Percentiles rank a stretch among this genome's conserved stretches.
Evolutionary conservation across 129 eudicot genomes (phyloP).

Genomic region (Sambucus nigra): DNA sequence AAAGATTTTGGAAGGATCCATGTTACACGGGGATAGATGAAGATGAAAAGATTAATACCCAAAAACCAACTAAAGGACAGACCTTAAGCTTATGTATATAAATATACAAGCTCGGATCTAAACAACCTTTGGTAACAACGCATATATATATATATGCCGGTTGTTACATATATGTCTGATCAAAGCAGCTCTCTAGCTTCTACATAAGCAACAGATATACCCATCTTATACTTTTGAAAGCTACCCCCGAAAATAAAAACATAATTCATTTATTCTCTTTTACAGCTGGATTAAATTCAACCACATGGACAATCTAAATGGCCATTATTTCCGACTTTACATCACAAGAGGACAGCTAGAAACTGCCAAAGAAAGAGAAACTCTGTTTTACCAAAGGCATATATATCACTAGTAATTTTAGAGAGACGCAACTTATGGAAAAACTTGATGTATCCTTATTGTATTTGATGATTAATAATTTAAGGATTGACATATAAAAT

Average conservation of each 20-base stretch:
- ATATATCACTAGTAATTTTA: too few species aligned
- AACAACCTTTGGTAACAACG: constrained; percentile 3
- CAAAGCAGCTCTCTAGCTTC: constrained; percentile 1
- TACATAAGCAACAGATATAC: constrained; percentile 6
- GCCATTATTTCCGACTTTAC: constrained; percentile 13
- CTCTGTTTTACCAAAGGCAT: too few species aligned
- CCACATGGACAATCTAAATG: constrained; percentile 8
- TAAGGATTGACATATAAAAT: too few species aligned
- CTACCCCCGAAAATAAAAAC: constrained; percentile 8
- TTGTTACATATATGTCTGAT: not conserved
- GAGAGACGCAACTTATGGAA: too few species aligned
- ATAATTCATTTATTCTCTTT: not conserved
- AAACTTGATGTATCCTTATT: too few species aligned
- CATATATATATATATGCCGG: not conserved
- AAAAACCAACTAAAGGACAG: not conserved
- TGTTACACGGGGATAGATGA: not conserved
- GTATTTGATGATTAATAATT: too few species aligned
- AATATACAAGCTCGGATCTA: not conserved
- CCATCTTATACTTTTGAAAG: constrained; percentile 14
- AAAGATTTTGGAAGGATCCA: constrained; percentile 13
- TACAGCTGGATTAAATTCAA: constrained; percentile 9
- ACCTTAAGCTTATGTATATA: too few species aligned
- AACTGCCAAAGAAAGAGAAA: constrained; percentile 13
- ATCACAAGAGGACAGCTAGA: constrained; percentile 15
- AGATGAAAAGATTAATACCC: not conserved